phyloP scores from a whole-genome alignment of 371 early-diverging fungal genomes.

The Mortierella sp. region DNA sequence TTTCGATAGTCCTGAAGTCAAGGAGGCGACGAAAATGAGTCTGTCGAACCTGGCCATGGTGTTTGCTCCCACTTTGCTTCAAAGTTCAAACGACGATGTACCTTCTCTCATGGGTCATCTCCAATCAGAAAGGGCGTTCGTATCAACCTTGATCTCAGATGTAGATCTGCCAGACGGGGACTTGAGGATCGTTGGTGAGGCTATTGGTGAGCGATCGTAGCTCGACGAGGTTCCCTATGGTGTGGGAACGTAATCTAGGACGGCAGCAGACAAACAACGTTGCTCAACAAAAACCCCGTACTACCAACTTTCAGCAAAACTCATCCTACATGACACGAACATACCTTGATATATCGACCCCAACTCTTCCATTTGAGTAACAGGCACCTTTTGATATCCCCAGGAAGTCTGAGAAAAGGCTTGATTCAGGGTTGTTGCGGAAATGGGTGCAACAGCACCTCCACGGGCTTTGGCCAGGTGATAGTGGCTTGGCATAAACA shows the following conservation, averaged over 20 bases:
- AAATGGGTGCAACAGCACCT: too few relatives aligned
- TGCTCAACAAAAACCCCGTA: too few relatives aligned
- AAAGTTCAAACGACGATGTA: constrained; percentile 75
- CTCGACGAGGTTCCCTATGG: neutral
- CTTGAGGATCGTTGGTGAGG: constrained; percentile 40
- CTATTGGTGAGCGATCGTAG: constrained; percentile 9
- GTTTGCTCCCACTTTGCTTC: constrained; percentile 94
- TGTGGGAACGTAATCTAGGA: too few relatives aligned
- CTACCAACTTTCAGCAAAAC: too few relatives aligned
- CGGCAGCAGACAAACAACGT: too few relatives aligned
- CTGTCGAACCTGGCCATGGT: constrained; percentile 94
- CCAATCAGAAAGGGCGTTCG: constrained; percentile 50
- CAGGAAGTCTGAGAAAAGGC: too few relatives aligned
- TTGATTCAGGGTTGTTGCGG: too few relatives aligned
- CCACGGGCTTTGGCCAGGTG: too few relatives aligned
- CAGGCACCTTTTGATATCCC: too few relatives aligned
- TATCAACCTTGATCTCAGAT: constrained; percentile 44
- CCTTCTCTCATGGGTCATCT: constrained; percentile 49
- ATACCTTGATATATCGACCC: too few relatives aligned
- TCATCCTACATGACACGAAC: too few relatives aligned
- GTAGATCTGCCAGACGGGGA: constrained; percentile 45
- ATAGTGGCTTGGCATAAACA: constrained; percentile 45
- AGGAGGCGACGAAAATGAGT: constrained; percentile 87
- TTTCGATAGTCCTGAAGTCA: constrained; percentile 78
- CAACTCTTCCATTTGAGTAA: too few relatives aligned